Evolutionary conservation across 306 rosid species (phyloP), one percentile per base, ranked within the genome.

Genomic region (Trifolium dubium): DNA sequence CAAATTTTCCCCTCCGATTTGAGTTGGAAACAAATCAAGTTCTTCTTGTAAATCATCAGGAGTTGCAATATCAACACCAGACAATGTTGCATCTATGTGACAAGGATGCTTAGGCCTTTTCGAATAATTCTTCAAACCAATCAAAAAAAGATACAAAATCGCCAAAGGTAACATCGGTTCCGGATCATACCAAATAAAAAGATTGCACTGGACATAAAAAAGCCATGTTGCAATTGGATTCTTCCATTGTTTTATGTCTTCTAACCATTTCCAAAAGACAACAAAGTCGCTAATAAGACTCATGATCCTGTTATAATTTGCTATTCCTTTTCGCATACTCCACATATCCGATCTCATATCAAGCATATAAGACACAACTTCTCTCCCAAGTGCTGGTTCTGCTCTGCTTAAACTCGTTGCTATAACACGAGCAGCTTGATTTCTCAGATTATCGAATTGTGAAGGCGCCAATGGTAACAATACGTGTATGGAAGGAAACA

Each of bases 31-130:
- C 8, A 29, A 2, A 53, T 80, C 89, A 10, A 85, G 82, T 55
- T 87, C 91, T 69, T 87, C 91, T 10, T 68, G 77, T 2, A 82
- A 58, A 67, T 87, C 89, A 6, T 87, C 87, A 18, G 44, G 18
- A 23, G 18, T 76, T n/a, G 67, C 23, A 6, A 39, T 46, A 40
- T 87, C 29, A 2, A 80, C 83, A 11, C 83, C 79, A 0, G 73
- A 85, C 11, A 88, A 66, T 35, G 68, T 72, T 13, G 81, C 82
- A 62, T 85, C 92, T 59, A 79, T 66, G 56, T 70, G 74, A 18
- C 80, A 69, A 47, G 83, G 83, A 50, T 79, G 64, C 44, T n/a
- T 76, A 10, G 76, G 76, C 80, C 83, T 79, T 2, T 69, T 56
- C 14, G 55, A 73, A 30, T 40, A 85, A 2, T 40, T 4, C 11